Evolutionary conservation across 495 filamentous ascomycete species (phyloP), one percentile per base, ranked within the genome.

Genomic region (Penicillium canescens): DNA sequence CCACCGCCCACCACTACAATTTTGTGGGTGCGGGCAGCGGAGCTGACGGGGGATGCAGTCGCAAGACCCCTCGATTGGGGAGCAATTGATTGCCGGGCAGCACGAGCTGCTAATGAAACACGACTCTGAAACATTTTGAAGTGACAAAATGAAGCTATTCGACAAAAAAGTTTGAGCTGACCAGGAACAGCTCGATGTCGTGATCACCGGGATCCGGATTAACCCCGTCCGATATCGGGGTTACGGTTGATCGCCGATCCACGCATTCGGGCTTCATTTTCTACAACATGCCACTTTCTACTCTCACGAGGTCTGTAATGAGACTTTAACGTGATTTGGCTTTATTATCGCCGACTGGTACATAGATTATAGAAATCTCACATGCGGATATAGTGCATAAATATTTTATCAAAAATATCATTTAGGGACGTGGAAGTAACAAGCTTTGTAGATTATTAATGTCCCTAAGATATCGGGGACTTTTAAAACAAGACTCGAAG

Each of bases 1-100:
- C 85, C 85, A 40, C 78, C 85, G 50, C 85, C 85, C 39, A 88
- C 75, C 7, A 87, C 78, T 24, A 87, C 82, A 18, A 88, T 73
- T 50, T 79, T 82, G 73, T 88, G 85, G 54, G 75, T 75, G 44
- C 69, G 67, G 16, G 68, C 54, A 28, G 56, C 55, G 8, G 67
- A 44, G 40, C 36, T 65, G 28, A 70, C 73, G 1, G 74, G 73
- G 8, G 76, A 65, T 42, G 69, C 69, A 12, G 74, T 78, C 23
- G 78, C 77, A 45, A 77, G 69, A 18, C 37, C 57, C 28, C 68
- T 63, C 48, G 53, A 50, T 48, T 54, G 52, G 35, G 52, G 51
- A 53, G 56, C 57, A 20, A 49, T 51, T 20, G 56, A 58, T 46
- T 52, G 48, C 24, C 38, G 28, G 28, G 28, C 41, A 38, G 56